phyloP scores from a whole-genome alignment of 116 monocot genomes.

The Trichopus zeylanicus region DNA sequence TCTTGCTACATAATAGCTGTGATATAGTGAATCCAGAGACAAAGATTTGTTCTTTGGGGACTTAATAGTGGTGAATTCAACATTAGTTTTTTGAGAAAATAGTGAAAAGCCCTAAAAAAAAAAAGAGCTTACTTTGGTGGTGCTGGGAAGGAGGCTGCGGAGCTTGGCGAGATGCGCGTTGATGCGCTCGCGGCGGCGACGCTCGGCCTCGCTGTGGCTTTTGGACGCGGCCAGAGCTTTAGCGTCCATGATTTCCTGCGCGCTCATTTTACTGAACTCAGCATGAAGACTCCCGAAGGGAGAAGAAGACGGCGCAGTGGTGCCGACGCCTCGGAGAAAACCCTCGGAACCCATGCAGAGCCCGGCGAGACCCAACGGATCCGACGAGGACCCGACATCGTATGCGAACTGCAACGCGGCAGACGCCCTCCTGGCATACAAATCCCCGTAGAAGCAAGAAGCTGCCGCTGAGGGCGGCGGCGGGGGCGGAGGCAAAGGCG shows the following conservation, averaged over 20 bases:
- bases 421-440: slow-evolving; percentile 34
- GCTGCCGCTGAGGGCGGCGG: slow-evolving; percentile 11
- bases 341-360: slow-evolving; percentile 34
- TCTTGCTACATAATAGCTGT: no score
- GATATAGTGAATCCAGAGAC: no score
- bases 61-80: no score
- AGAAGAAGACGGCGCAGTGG: slow-evolving; percentile 19
- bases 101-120: no score
- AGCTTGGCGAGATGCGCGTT: slow-evolving; percentile 75
- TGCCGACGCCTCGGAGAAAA: slow-evolving; percentile 4
- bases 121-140: slow-evolving; percentile 62
- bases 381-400: slow-evolving; percentile 25
- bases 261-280: slow-evolving; percentile 71
- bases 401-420: slow-evolving; percentile 42
- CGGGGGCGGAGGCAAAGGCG: slow-evolving; percentile 16
- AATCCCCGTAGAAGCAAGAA: slow-evolving; percentile 20
- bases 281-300: slow-evolving; percentile 31
- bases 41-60: no score
- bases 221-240: slow-evolving; percentile 92
- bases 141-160: slow-evolving; percentile 88
- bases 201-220: slow-evolving; percentile 81
- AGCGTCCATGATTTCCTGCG: slow-evolving; percentile 99
- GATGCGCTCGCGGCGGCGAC: slow-evolving; percentile 62
- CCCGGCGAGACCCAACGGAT: slow-evolving; percentile 47
- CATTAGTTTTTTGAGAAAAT: no score